These are phyloP conservation scores for Veloboletus limbatus DNA, from an alignment of 1,284 basidiomycete genomes.

Conservation along the genomic window DNA sequence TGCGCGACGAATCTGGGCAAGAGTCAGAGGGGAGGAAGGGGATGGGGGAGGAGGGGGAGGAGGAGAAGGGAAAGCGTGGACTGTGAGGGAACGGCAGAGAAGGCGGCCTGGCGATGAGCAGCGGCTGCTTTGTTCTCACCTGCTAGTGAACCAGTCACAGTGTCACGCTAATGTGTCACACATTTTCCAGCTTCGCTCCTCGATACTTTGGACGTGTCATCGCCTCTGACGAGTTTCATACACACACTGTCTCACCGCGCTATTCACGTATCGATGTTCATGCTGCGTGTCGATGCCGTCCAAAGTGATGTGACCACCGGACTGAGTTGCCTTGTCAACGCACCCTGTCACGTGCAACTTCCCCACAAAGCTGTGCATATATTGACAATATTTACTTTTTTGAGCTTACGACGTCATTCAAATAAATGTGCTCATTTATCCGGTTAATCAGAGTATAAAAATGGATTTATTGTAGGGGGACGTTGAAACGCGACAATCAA, in stretches of 20 bases:
- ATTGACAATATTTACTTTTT: not conserved
- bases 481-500: not conserved
- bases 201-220: too few relatives aligned
- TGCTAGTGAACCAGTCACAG: conserved; percentile 17
- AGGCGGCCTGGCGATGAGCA: conserved; percentile 19
- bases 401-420: conserved; percentile 2
- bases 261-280: too few relatives aligned
- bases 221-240: too few relatives aligned
- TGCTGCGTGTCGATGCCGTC: too few relatives aligned
- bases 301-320: too few relatives aligned
- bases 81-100: conserved; percentile 18
- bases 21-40: not conserved
- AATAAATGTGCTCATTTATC: too few relatives aligned
- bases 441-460: too few relatives aligned
- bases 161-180: conserved; percentile 24
- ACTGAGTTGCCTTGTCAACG: too few relatives aligned
- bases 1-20: too few relatives aligned
- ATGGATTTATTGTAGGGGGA: not conserved
- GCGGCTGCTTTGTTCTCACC: conserved; percentile 30
- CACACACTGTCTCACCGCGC: too few relatives aligned
- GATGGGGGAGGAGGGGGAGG: not conserved
- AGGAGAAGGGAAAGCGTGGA: not conserved
- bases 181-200: too few relatives aligned
- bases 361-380: conserved; percentile 18
- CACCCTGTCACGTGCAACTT: too few relatives aligned